A percentile compares a stretch with the other conserved stretches of the same genome.
phyloP scores from a whole-genome alignment of 805 yeast genomes.

The Saccharomycopsis vini region DNA sequence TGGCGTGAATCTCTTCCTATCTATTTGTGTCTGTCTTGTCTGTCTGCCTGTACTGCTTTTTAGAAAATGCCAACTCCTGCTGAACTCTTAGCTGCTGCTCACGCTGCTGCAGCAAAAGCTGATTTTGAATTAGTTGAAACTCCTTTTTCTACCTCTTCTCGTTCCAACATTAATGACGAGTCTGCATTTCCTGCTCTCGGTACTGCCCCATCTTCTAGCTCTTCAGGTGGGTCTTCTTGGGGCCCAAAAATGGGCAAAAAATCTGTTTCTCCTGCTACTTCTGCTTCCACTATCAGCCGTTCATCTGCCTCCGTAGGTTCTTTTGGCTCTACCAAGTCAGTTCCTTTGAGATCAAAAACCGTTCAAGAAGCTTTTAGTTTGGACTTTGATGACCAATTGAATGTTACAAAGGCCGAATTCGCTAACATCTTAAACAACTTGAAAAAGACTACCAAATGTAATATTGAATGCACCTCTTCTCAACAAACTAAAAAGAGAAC shows the following conservation, averaged over 20 bases:
- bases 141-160: constrained; percentile 3
- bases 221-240: constrained; percentile 26
- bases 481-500: constrained; percentile 69
- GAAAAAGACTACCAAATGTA: constrained; percentile 51
- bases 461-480: constrained; percentile 77
- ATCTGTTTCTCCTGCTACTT: constrained; percentile 29
- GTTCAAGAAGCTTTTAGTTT: constrained; percentile 76
- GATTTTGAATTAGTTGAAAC: constrained; percentile 10
- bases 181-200: constrained; percentile 49
- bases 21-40: background rate
- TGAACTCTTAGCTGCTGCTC: constrained; percentile 31
- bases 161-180: constrained; percentile 37
- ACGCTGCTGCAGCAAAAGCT: constrained; percentile 24
- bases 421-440: constrained; percentile 56
- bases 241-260: constrained; percentile 22
- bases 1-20: no score
- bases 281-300: constrained; percentile 20
- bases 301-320: constrained; percentile 18
- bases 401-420: constrained; percentile 55
- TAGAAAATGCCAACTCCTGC: constrained; percentile 33
- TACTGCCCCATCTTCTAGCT: constrained; percentile 24
- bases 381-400: constrained; percentile 58
- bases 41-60: no score
- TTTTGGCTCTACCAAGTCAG: constrained; percentile 30
- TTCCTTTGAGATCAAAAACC: constrained; percentile 45